phyloP scores from a whole-genome alignment of 306 rosid genomes.

The Pueraria montana region DNA sequence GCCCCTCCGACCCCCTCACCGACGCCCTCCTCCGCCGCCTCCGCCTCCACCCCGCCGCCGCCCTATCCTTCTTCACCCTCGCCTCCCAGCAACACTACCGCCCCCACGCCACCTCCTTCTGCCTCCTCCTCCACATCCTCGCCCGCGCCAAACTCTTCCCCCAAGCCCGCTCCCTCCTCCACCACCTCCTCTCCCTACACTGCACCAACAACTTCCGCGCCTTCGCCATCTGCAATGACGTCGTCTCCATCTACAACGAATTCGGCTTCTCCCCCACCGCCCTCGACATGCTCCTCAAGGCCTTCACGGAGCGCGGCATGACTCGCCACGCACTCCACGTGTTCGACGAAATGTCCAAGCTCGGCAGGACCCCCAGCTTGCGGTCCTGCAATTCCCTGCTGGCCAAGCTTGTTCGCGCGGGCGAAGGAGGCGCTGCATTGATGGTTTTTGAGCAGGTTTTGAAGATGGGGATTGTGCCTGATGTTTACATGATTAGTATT shows the following conservation, averaged over 20 bases:
- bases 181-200: slow-evolving; percentile 52
- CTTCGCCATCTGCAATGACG: slow-evolving; percentile 55
- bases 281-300: slow-evolving; percentile 78
- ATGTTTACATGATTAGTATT: slow-evolving; percentile 70
- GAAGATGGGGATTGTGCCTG: slow-evolving; percentile 67
- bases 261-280: slow-evolving; percentile 69
- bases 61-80: slow-evolving; percentile 69
- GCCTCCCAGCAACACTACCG: slow-evolving; percentile 65
- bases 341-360: slow-evolving; percentile 78
- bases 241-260: slow-evolving; percentile 59
- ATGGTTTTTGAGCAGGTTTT: slow-evolving; percentile 71
- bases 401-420: slow-evolving; percentile 64
- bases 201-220: slow-evolving; percentile 62
- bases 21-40: slow-evolving; percentile 78
- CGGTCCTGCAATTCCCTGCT: slow-evolving; percentile 81
- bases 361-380: slow-evolving; percentile 68
- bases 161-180: slow-evolving; percentile 61
- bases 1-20: slow-evolving; percentile 72
- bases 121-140: slow-evolving; percentile 75
- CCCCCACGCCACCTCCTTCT: slow-evolving; percentile 68
- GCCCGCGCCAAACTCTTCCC: slow-evolving; percentile 71
- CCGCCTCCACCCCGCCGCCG: slow-evolving; percentile 68
- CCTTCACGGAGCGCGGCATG: slow-evolving; percentile 70
- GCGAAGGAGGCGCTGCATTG: slow-evolving; percentile 53
- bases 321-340: slow-evolving; percentile 67